Evolutionary conservation across 2,329 filamentous ascomycete genomes (phyloP), one percentile per base, ranked within the genome.

Genomic region (Coniochaeta sp.): DNA sequence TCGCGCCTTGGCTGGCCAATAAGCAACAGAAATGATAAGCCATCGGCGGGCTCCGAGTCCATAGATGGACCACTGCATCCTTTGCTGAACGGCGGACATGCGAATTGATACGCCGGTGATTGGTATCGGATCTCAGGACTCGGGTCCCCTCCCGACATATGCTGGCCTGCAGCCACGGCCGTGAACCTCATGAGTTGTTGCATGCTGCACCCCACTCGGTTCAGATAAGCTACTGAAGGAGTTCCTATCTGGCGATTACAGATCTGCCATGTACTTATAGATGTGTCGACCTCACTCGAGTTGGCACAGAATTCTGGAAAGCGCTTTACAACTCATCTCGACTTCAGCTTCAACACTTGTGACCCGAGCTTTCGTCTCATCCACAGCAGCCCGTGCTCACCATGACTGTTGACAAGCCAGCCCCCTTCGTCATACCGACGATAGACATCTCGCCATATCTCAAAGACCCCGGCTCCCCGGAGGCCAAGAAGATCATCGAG

Each of bases 381-480:
- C 8, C 7, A 24, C 42, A 16, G 12, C 47, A n/a, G 8, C 4
- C 26, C 2, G 9, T n/a, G 9, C 16, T 55, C 50, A 56, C 17
- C 54, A 56, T 56, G 54, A 56, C 54, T 24, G 54, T 52, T 3
- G 50, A 56, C 28, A 59, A 56, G 24, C 4, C 52, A 30, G 10
- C 19, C 16, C 42, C 54, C 10, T 57, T 52, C 44, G 55, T 58
- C 40, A 70, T 74, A 34, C 72, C 71, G 19, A 73, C 70, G 7
- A 67, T 74, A 58, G 67, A 74, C 58, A 69, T 74, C 34, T 64
- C 63, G 16, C 68, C 71, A 38, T 74, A 71, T 60, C 65, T 73
- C 56, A 56, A 64, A 28, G 68, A 72, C 57, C 66, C 71, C 17
- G 54, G 59, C 0, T 71, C 63, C 8, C 64, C 69, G 9, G 65